Base-by-base conservation (phyloP, 2,329 filamentous ascomycete species). In the Xylaria sp. region DNA sequence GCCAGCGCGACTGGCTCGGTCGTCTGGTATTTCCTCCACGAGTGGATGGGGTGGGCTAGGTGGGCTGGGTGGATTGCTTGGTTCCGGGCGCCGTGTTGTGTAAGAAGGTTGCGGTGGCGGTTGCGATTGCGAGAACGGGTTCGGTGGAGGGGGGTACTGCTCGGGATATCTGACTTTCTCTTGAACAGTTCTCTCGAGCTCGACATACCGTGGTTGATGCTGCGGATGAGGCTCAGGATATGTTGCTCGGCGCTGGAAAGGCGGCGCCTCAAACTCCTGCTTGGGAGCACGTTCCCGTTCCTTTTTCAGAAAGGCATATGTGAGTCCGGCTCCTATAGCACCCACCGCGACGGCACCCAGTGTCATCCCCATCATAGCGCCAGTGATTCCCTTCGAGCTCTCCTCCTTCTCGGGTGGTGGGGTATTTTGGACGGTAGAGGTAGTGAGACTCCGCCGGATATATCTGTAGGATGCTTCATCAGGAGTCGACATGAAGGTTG, bases 281-380 rank as follows among this genome's bases (percentile, higher is more conserved):
- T 72, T 77, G 6, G 76, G 75, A 60, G 76, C 73, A 31, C 73
- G 78, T 46, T 75, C 69, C 6, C 76, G 76, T 14, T 90, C 88
- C 62, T 83, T 82, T 67, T 85, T 87, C 66, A 87, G 83, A 79
- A 92, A 88, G 21, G 87, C 88, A 76, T 95, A 96, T 9, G 91
- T 82, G 21, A 85, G 64, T n/a, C 80, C 80, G 23, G 80, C 81
- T 14, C 79, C 89, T 42, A 91, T 80, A 9, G 89, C 91, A 40
- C 90, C 91, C 17, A 91, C 91, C 15, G 91, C 92, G 33, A 72
- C 70, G 42, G 90, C 91, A 45, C 92, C 92, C 51, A 96, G 82
- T 11, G 96, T 80, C 7, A 91, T 90, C 7, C 92, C 91, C 47
- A 95, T 83, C 43, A 94, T 82, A 19, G 87, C 85, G 68, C 88